These are phyloP conservation scores for Bryum argenteum DNA, from an alignment of 225 moss, liverwort and hornwort genomes.

Conservation along the genomic window DNA sequence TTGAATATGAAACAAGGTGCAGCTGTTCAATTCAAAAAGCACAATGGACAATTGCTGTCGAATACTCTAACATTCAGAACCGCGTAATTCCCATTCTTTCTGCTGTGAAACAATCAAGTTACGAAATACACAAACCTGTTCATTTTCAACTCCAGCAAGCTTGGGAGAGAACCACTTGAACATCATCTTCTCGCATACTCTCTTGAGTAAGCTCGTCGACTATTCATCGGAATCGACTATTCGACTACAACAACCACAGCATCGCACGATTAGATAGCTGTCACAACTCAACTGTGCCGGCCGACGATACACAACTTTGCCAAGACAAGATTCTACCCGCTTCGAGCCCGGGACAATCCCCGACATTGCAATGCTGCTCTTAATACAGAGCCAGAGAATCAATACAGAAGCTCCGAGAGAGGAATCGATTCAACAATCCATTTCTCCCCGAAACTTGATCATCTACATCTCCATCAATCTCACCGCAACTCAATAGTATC, in stretches of 20 bases:
- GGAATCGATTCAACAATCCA: not conserved
- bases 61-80: not conserved
- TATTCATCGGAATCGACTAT: conserved; percentile 20
- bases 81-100: conserved; percentile 3
- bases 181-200: conserved; percentile 48
- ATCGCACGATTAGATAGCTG: too few species aligned
- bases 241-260: conserved; percentile 20
- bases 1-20: not conserved
- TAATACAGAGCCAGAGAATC: not conserved
- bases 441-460: conserved; percentile 8
- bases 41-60: not conserved
- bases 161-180: conserved; percentile 47
- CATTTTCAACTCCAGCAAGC: conserved; percentile 39
- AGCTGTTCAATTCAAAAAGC: not conserved
- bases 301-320: not conserved
- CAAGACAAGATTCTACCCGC: not conserved
- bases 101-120: not conserved
- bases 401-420: not conserved
- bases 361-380: conserved; percentile 19
- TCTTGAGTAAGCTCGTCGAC: conserved; percentile 8
- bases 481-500: not conserved
- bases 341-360: not conserved
- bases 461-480: not conserved
- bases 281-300: too few species aligned
- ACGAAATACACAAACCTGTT: conserved; percentile 34